Evolutionary conservation across 106 monocot genomes (phyloP), one percentile per base, ranked within the genome.

Genomic region (Gastrodia elata): DNA sequence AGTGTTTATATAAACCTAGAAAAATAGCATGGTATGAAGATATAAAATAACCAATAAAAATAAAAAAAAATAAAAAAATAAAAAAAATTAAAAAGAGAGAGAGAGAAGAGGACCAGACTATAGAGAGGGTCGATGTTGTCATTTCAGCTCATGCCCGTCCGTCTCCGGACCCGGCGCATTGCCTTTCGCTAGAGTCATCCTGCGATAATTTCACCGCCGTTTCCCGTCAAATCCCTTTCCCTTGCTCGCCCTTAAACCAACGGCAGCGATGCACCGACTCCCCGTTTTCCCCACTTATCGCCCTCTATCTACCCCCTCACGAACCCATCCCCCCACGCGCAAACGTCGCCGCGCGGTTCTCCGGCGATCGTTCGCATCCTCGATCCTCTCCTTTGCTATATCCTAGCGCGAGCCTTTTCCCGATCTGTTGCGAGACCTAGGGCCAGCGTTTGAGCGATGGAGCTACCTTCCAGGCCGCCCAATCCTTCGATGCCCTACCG

Each of bases 401-500:
- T 61, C 61, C 32, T 1, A 30, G 4, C 30, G 11, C 32, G 32
- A 61, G 61, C 5, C 25, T n/a, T n/a, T n/a, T n/a, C n/a, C n/a
- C n/a, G n/a, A n/a, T n/a, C n/a, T n/a, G n/a, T n/a, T 11, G 32
- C 30, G 14, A 69, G 40, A 22, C n/a, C n/a, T 39, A 69, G 69
- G 69, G 8, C 41, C 41, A 69, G 69, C 40, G 38, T 40, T 35
- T 24, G 69, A 35, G 40, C 14, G 20, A 39, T 69, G 40, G 69
- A 39, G 9, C 18, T 64, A 49, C 80, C 69, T 48, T 48, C 86
- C 55, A 72, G 78, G 49, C 87, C 87, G 65, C 79, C 89, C 59
- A 92, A 88, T 69, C 87, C 87, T 52, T 77, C 84, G 73, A 61
- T 90, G 77, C 94, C 94, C n/a, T 90, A 94, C 77, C 75, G 92